phyloP scores from a whole-genome alignment of 1,284 basidiomycete species.

The Trichosporon faecale region DNA sequence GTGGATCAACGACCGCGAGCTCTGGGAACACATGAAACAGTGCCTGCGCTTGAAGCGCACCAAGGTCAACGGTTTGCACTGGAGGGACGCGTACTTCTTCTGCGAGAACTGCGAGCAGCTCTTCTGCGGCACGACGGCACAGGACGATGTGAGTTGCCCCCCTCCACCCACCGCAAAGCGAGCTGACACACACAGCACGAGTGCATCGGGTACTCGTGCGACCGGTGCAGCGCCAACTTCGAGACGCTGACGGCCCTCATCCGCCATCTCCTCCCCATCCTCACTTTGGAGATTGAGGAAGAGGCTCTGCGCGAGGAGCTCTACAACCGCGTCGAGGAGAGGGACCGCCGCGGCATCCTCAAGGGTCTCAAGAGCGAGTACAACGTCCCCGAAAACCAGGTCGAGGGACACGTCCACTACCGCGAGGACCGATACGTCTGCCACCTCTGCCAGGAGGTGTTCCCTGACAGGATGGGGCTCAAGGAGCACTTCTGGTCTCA shows the following conservation, averaged over 20 bases:
- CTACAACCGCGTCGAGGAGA: neutral
- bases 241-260: neutral
- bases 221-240: neutral
- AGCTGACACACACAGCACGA: neutral
- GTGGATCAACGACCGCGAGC: neutral
- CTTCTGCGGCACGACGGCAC: neutral
- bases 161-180: neutral
- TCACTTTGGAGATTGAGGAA: neutral
- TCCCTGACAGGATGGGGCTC: neutral
- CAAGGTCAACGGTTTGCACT: neutral
- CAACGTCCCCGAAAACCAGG: neutral
- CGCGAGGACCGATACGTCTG: neutral
- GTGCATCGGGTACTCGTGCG: neutral
- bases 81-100: neutral
- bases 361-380: neutral
- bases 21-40: neutral
- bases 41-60: neutral
- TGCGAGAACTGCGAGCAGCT: neutral
- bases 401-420: neutral
- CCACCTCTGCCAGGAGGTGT: neutral
- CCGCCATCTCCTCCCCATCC: neutral
- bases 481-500: conserved; percentile 3
- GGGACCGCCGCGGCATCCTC: neutral
- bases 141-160: neutral
- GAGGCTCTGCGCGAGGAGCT: neutral